phyloP scores from a whole-genome alignment of 73 alveolate genomes.

The Paramecium tetraurelia region DNA sequence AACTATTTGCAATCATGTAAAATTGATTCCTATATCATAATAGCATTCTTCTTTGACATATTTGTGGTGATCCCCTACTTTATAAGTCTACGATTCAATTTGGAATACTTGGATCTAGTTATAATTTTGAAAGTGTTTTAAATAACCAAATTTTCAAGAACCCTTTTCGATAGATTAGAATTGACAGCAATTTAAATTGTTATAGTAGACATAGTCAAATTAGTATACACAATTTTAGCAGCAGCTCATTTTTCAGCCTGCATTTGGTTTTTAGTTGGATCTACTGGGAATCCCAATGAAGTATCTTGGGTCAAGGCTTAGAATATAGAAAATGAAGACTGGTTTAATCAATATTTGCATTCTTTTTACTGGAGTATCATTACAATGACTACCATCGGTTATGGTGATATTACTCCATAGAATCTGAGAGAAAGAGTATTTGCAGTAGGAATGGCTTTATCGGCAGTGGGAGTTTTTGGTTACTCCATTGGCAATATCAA shows the following conservation, averaged over 20 bases:
- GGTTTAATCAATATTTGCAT: background rate
- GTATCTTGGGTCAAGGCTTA: background rate
- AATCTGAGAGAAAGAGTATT: conserved; percentile 10
- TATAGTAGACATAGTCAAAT: background rate
- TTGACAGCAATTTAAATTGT: background rate
- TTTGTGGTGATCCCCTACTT: background rate
- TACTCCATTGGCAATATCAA: conserved; percentile 10
- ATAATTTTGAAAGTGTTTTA: conserved; percentile 26
- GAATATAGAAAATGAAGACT: background rate
- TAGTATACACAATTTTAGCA: conserved; percentile 1
- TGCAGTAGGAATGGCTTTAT: background rate
- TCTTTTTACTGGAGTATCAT: conserved; percentile 10
- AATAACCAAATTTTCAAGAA: conserved; percentile 21
- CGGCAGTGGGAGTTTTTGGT: conserved; percentile 35
- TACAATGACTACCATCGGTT: conserved; percentile 34
- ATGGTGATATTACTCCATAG: conserved; percentile 26
- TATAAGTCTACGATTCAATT: background rate
- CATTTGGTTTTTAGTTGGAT: conserved; percentile 14
- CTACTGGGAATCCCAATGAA: conserved; percentile 1
- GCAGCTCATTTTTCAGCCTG: conserved; percentile 48
- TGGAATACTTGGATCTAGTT: background rate
- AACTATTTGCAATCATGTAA: background rate
- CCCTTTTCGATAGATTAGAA: conserved; percentile 30
- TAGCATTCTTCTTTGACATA: conserved; percentile 18
- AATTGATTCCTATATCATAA: background rate